These are phyloP conservation scores for Macrocystidia cucumis DNA, from an alignment of 1,284 basidiomycete genomes.

Conservation along the genomic window DNA sequence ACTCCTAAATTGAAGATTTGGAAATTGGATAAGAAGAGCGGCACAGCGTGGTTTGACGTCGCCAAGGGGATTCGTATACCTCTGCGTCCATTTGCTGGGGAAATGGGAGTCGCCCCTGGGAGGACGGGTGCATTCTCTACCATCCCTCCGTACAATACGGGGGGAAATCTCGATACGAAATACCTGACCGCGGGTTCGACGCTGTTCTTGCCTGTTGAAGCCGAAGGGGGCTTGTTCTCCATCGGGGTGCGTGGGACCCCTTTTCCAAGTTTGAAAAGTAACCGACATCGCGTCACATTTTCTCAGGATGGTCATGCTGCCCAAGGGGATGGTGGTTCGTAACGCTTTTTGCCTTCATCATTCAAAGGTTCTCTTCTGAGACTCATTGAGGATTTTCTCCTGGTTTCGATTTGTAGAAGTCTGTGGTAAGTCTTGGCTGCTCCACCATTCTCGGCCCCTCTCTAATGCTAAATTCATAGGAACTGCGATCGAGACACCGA, in stretches of 20 bases:
- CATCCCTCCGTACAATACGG: slow-evolving; percentile 54
- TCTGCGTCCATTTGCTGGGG: slow-evolving; percentile 48
- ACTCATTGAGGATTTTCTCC: too few species aligned
- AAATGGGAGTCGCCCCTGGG: slow-evolving; percentile 60
- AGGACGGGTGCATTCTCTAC: slow-evolving; percentile 45
- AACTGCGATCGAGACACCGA: slow-evolving; percentile 56
- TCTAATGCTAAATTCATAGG: slow-evolving; percentile 21
- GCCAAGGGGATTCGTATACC: slow-evolving; percentile 37
- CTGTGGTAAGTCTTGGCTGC: slow-evolving; percentile 31
- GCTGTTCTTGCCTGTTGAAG: slow-evolving; percentile 51
- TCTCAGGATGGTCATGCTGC: slow-evolving; percentile 55
- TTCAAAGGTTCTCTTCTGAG: too few species aligned
- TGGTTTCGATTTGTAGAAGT: slow-evolving; percentile 33
- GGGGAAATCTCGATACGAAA: slow-evolving; percentile 55
- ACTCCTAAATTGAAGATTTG: slow-evolving; percentile 47
- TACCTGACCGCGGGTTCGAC: slow-evolving; percentile 44
- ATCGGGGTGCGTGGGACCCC: slow-evolving; percentile 38
- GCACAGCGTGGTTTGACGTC: slow-evolving; percentile 41
- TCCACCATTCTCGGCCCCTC: not conserved
- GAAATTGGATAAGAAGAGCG: slow-evolving; percentile 31
- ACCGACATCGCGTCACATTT: not conserved
- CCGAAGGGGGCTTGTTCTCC: slow-evolving; percentile 51
- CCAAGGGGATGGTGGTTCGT: slow-evolving; percentile 56
- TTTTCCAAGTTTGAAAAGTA: not conserved
- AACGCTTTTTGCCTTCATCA: slow-evolving; percentile 3